Conservation (phyloP, 73 alveolate genomes). For the Tetrahymena borealis region DNA sequence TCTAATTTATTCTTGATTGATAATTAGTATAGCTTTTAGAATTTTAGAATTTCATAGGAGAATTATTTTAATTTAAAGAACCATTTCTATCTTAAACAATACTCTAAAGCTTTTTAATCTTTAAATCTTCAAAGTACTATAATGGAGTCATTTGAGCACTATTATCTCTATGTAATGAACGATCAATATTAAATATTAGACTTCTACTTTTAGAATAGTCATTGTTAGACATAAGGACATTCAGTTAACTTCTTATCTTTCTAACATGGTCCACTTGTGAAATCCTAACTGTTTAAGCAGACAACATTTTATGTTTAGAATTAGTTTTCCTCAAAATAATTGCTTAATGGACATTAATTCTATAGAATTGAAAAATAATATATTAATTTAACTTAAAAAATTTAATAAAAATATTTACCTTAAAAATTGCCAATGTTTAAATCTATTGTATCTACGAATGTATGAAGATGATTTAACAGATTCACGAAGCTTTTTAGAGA, state of each 20-base stretch:
- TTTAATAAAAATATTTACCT: neutral
- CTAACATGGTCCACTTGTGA: neutral
- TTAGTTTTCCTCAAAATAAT: neutral
- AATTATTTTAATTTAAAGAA: neutral
- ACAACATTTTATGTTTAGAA: neutral
- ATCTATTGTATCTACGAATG: neutral
- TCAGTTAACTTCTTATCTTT: neutral
- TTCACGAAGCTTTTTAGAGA: neutral
- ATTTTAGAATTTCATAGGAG: neutral
- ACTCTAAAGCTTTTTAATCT: neutral
- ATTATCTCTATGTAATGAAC: neutral
- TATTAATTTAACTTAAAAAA: no score
- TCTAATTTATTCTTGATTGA: neutral
- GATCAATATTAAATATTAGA: neutral
- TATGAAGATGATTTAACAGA: neutral
- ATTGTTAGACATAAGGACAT: neutral
- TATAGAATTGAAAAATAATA: neutral
- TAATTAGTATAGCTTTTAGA: neutral
- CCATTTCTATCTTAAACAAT: neutral
- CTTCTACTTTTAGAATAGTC: neutral
- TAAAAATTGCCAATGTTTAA: neutral
- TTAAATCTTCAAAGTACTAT: neutral
- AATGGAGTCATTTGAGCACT: neutral
- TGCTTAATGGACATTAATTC: neutral
- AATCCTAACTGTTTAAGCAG: neutral